phyloP scores from a whole-genome alignment of 1,284 basidiomycete species.

The Chalciporus sp. region DNA sequence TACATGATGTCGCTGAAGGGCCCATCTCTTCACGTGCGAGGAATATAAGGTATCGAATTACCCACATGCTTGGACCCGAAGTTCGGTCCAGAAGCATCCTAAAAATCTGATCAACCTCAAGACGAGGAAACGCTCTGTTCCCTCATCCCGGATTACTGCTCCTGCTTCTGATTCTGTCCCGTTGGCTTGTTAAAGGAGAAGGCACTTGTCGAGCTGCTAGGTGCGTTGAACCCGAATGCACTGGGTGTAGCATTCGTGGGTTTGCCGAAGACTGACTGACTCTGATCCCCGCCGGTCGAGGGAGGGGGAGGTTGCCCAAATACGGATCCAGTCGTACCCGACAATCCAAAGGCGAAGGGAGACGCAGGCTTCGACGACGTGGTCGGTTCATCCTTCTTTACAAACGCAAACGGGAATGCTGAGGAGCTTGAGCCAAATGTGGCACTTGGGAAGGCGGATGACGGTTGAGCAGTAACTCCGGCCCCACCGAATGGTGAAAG shows the following conservation, averaged over 20 bases:
- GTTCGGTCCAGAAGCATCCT: background rate
- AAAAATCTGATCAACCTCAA: background rate
- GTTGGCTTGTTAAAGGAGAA: slow-evolving; percentile 30
- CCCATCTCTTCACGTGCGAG: slow-evolving; percentile 2
- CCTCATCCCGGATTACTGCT: slow-evolving; percentile 21
- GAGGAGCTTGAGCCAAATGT: slow-evolving; percentile 9
- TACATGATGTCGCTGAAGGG: slow-evolving; percentile 16
- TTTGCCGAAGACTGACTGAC: slow-evolving; percentile 25
- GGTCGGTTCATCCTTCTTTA: slow-evolving; percentile 20
- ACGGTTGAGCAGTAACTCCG: slow-evolving; percentile 2
- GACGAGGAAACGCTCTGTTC: background rate
- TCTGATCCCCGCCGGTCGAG: slow-evolving; percentile 5
- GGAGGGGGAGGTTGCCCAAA: slow-evolving; percentile 18
- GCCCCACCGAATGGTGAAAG: background rate
- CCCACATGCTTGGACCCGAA: background rate
- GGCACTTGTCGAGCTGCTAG: slow-evolving; percentile 17
- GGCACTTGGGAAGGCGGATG: slow-evolving; percentile 5
- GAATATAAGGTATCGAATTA: background rate
- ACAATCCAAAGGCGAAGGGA: slow-evolving; percentile 24
- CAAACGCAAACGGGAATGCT: slow-evolving; percentile 21
- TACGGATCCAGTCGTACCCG: slow-evolving; percentile 4
- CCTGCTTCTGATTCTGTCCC: slow-evolving; percentile 36
- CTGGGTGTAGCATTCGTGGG: slow-evolving; percentile 23
- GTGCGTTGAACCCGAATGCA: slow-evolving; percentile 37
- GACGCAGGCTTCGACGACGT: slow-evolving; percentile 16